Percentiles rank a stretch among this genome's conserved stretches.
These are phyloP conservation scores for Pontederia paniculata DNA, from an alignment of 176 grass and related monocot genomes.

Conservation along the genomic window DNA sequence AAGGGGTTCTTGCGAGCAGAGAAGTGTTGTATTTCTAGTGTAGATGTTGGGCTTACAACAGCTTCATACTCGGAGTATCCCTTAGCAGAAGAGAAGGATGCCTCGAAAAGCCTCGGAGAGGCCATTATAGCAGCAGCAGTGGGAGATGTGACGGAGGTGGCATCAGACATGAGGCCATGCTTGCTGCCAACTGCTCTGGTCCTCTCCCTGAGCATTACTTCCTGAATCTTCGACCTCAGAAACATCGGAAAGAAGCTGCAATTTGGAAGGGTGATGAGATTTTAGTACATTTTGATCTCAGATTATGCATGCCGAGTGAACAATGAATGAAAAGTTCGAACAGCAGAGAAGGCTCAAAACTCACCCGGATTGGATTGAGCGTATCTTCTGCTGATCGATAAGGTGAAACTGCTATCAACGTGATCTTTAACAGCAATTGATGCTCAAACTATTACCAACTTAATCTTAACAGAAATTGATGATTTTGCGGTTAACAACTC, in stretches of 20 bases:
- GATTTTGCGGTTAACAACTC: no score
- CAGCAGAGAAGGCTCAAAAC: no score
- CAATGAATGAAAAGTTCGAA: no score
- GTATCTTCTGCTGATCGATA: no score
- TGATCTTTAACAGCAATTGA: no score
- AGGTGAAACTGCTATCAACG: no score
- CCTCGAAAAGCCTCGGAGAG: constrained; percentile 28
- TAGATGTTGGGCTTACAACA: constrained; percentile 37
- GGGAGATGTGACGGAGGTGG: constrained; percentile 7
- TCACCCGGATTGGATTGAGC: no score
- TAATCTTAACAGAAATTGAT: no score
- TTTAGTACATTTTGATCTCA: background rate
- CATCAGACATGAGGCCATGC: constrained; percentile 21
- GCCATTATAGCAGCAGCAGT: background rate
- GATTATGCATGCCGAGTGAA: no score
- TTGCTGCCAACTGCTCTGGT: constrained; percentile 24
- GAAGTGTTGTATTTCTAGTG: constrained; percentile 25
- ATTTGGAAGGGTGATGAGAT: background rate
- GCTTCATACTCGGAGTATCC: constrained; percentile 12
- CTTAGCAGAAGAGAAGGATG: constrained; percentile 17
- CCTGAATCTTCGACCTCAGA: constrained; percentile 32
- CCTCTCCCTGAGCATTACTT: constrained; percentile 39
- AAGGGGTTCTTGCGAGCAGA: constrained; percentile 20
- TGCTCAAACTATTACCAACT: no score
- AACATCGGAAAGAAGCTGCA: constrained; percentile 22